These are phyloP conservation scores for Mycosphaerella sp. DNA, from an alignment of 2,329 filamentous ascomycete genomes.

Conservation along the genomic window DNA sequence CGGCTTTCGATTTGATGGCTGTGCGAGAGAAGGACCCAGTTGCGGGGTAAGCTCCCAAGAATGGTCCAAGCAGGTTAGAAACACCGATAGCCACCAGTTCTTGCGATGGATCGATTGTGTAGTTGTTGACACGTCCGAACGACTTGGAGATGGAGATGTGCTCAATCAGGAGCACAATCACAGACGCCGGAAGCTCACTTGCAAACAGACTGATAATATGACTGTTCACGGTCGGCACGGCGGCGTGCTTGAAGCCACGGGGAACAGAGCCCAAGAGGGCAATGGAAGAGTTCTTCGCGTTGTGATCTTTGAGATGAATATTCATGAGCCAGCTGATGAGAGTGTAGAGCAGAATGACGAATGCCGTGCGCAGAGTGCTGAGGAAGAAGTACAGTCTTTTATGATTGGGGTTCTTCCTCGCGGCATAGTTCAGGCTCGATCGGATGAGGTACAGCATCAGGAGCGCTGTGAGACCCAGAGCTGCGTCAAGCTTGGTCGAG, in stretches of 20 bases:
- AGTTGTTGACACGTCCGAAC: slow-evolving; percentile 93
- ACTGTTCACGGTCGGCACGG: slow-evolving; percentile 61
- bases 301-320: slow-evolving; percentile 46
- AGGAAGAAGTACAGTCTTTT: slow-evolving; percentile 80
- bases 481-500: slow-evolving; percentile 66
- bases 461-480: slow-evolving; percentile 79
- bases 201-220: slow-evolving; percentile 63
- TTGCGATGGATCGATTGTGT: slow-evolving; percentile 90
- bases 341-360: slow-evolving; percentile 87
- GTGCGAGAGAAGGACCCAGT: slow-evolving; percentile 96
- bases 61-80: slow-evolving; percentile 81
- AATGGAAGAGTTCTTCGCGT: slow-evolving; percentile 50
- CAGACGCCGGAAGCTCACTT: slow-evolving; percentile 68
- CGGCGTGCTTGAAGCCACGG: slow-evolving; percentile 75
- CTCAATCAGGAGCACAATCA: slow-evolving; percentile 94
- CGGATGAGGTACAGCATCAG: slow-evolving; percentile 71
- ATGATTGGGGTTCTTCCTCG: slow-evolving; percentile 61
- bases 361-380: slow-evolving; percentile 83
- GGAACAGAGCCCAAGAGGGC: slow-evolving; percentile 70
- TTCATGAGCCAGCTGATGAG: slow-evolving; percentile 85
- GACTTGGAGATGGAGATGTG: slow-evolving; percentile 97
- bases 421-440: slow-evolving; percentile 55
- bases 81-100: slow-evolving; percentile 93
- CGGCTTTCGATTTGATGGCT: slow-evolving; percentile 94
- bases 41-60: slow-evolving; percentile 83